Base-by-base conservation (phyloP, 768 basidiomycete genomes). In the Pisolithus albus region DNA sequence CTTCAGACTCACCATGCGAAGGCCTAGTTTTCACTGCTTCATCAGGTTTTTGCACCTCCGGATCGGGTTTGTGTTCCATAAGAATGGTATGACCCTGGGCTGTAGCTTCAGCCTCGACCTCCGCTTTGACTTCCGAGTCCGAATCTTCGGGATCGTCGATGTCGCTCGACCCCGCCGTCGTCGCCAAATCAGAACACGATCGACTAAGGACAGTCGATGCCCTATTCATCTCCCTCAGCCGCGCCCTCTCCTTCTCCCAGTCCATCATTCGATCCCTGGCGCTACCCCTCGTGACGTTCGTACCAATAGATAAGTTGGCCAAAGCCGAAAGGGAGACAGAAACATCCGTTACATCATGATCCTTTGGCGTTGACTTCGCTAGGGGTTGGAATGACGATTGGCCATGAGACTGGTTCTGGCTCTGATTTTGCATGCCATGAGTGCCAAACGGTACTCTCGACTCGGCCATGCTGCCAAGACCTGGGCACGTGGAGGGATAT, bases 241-340 rank as follows among this genome's bases (percentile, higher is more conserved):
- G 71, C 65, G 82, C 76, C 34, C 78, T 76, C 64, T 88, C 86
- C 39, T 81, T 71, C 62, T 89, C 86, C 86, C 87, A 89, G 58
- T 88, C 86, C 56, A 74, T 74, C 57, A 88, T 82, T 10, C 87
- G 74, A 52, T 86, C 79, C 52, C 75, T 76, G 16, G 75, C 74
- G 16, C 70, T 69, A 23, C 64, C 67, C 45, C 41, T 68, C 24
- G 60, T 47, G 7, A 62, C 52, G 9, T 52, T 56, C 8, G 61
- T 55, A 7, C 46, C 45, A 19, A 54, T 24, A 3, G 59, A 53
- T 9, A 69, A 43, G 30, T 65, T 61, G 32, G 55, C 49, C 7
- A 42, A 46, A 32, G 62, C 34, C 6, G 60, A 18, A 16, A 56
- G 23, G 1, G 64, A 51, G 21, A 21, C 16, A 3, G 50, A 47